Evolutionary conservation across 2,329 filamentous ascomycete species (phyloP).

Genomic region (Monosporascus cannonballus): DNA sequence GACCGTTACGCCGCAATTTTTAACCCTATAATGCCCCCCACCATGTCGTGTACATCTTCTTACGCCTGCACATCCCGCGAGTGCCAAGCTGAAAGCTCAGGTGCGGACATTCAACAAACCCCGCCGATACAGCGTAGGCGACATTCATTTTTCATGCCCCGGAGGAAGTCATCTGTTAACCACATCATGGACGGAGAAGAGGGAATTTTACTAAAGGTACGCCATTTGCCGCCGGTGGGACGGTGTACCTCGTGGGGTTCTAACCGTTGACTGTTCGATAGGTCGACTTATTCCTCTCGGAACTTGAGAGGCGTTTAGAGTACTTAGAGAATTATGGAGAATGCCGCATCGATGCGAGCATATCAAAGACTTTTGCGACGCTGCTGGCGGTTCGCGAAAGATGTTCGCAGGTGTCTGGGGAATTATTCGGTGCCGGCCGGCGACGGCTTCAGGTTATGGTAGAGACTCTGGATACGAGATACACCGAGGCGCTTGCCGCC

Average conservation of each 20-base stretch:
- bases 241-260: background rate
- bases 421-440: conserved; percentile 80
- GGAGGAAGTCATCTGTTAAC: conserved; percentile 51
- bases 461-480: conserved; percentile 82
- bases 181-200: conserved; percentile 59
- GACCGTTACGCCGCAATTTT: background rate
- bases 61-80: conserved; percentile 26
- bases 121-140: conserved; percentile 37
- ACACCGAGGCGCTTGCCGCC: conserved; percentile 77
- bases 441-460: conserved; percentile 83
- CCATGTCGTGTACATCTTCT: conserved; percentile 25
- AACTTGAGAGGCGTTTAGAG: conserved; percentile 81
- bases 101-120: conserved; percentile 29
- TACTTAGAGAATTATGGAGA: conserved; percentile 86
- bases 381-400: conserved; percentile 80
- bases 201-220: conserved; percentile 50
- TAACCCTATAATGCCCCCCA: background rate
- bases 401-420: conserved; percentile 85
- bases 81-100: conserved; percentile 32
- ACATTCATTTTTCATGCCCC: conserved; percentile 52
- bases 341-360: conserved; percentile 73
- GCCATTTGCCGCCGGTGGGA: background rate
- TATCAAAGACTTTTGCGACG: conserved; percentile 79
- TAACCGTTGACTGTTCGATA: conserved; percentile 24
- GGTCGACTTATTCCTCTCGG: conserved; percentile 76